These are phyloP conservation scores for Myriosclerotinia curreyana DNA, from an alignment of 2,329 filamentous ascomycete species.

Conservation along the genomic window DNA sequence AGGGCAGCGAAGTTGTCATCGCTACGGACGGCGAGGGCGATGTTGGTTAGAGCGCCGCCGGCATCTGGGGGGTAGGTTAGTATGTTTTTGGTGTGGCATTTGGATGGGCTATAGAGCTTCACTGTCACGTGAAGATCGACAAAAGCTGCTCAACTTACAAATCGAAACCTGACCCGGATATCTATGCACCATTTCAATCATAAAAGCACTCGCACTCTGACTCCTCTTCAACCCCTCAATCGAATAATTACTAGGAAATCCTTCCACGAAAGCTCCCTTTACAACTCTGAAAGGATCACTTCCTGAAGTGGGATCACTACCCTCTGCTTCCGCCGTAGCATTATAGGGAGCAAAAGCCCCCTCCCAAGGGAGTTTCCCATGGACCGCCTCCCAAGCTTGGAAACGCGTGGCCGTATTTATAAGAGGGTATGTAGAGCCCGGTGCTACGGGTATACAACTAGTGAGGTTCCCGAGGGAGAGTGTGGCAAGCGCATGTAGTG, in stretches of 20 bases:
- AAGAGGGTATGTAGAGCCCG: slow-evolving; percentile 48
- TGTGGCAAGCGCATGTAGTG: slow-evolving; percentile 47
- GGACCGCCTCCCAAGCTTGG: slow-evolving; percentile 45
- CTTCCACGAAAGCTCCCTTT: slow-evolving; percentile 45
- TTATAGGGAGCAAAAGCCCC: slow-evolving; percentile 47
- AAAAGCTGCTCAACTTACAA: slow-evolving; percentile 28
- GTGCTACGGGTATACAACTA: slow-evolving; percentile 48
- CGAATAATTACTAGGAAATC: slow-evolving; percentile 46
- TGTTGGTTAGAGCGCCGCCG: slow-evolving; percentile 48
- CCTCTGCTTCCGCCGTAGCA: slow-evolving; percentile 43
- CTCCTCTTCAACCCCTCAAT: slow-evolving; percentile 33
- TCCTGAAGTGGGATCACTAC: slow-evolving; percentile 47
- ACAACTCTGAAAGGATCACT: slow-evolving; percentile 43
- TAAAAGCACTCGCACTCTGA: slow-evolving; percentile 45
- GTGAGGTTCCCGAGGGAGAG: slow-evolving; percentile 46
- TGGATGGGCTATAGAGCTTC: accelerated
- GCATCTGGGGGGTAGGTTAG: slow-evolving; percentile 30
- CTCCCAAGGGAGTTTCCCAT: slow-evolving; percentile 47
- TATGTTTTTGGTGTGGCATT: background rate
- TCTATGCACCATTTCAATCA: slow-evolving; percentile 48
- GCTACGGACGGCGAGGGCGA: slow-evolving; percentile 47
- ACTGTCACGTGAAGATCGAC: background rate
- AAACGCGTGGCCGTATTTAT: slow-evolving; percentile 47
- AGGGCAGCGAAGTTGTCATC: slow-evolving; percentile 47
- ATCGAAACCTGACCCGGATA: slow-evolving; percentile 52